Evolutionary conservation across 2,329 filamentous ascomycete species (phyloP), one percentile per base, ranked within the genome.

Genomic region (Pseudomassariella vexata): DNA sequence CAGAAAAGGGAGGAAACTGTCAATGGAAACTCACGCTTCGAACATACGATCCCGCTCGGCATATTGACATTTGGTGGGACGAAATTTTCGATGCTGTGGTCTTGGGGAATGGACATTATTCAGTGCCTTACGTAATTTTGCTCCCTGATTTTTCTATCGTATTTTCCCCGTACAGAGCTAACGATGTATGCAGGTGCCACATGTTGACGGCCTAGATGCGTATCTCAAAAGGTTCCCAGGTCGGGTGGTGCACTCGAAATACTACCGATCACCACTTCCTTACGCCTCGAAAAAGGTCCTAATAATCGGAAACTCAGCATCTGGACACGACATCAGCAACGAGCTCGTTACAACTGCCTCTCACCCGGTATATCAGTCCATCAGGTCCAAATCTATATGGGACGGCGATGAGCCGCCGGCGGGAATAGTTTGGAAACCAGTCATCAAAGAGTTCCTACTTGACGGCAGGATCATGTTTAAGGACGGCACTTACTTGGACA

Each of bases 401-500:
- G 72, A 77, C 28, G 68, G 68, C 9, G 49, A 60, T 18, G 34
- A 50, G 6, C 68, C 73, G 1, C 64, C 65, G 0, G 20, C 45
- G 0, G 70, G 69, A 0, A 62, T 76, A 5, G 57, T 46, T 5
- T 78, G 73, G 73, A 75, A 73, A 41, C 68, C 71, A 0, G 43
- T 70, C 9, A 63, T 79, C 25, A 53, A 44, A 1, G 56, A 63
- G 19, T 76, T 62, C 43, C 41, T 52, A 16, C 8, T 55, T 30
- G 52, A 62, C 45, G 60, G 67, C 17, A 38, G 63, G 24, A 53
- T 77, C 45, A 30, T 67, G 2, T 67, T 67, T 32, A 44, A 44
- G 0, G 62, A 66, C 37, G 57, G 42, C 3, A 53, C 53, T 3
- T 36, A 47, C 4, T 44, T 65, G 1, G 39, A 53, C 19, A 52